phyloP scores from a whole-genome alignment of 148 eudicot genomes.

The Rhododendron ferrugineum region DNA sequence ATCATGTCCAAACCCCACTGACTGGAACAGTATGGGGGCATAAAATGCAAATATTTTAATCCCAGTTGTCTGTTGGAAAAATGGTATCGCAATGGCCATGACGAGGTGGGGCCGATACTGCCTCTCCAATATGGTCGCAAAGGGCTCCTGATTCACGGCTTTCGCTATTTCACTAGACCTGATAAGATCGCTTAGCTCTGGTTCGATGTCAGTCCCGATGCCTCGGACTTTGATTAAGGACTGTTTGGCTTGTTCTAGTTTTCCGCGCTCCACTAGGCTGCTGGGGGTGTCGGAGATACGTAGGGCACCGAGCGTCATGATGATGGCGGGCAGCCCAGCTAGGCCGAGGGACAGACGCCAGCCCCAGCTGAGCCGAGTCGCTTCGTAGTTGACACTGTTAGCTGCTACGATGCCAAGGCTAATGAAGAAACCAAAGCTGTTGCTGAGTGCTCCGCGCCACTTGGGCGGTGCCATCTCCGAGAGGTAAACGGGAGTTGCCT shows the following conservation, averaged over 20 bases:
- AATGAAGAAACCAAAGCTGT: constrained; percentile 39
- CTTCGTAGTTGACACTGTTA: constrained; percentile 29
- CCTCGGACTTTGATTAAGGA: constrained; percentile 31
- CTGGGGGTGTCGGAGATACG: constrained; percentile 40
- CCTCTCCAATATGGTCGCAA: constrained; percentile 34
- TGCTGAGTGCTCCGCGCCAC: constrained; percentile 47
- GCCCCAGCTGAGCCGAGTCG: constrained; percentile 26
- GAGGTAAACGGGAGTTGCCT: constrained; percentile 41
- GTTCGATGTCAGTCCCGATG: constrained; percentile 17
- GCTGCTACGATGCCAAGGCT: constrained; percentile 35
- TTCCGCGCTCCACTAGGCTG: constrained; percentile 45
- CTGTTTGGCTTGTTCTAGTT: constrained; percentile 26
- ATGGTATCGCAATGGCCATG: constrained; percentile 38
- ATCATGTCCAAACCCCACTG: constrained; percentile 35
- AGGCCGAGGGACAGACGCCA: constrained; percentile 45
- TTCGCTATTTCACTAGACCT: constrained; percentile 23
- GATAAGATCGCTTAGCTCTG: constrained; percentile 31
- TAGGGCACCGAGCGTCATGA: constrained; percentile 32
- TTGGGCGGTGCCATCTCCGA: constrained; percentile 44
- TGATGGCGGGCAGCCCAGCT: constrained; percentile 28
- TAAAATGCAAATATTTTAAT: constrained; percentile 42
- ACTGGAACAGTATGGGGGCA: constrained; percentile 37
- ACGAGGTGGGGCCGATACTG: constrained; percentile 43
- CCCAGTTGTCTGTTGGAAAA: constrained; percentile 50
- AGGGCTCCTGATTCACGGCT: constrained; percentile 24